These are phyloP conservation scores for Niebla homalea DNA, from an alignment of 495 filamentous ascomycete genomes.

Conservation along the genomic window DNA sequence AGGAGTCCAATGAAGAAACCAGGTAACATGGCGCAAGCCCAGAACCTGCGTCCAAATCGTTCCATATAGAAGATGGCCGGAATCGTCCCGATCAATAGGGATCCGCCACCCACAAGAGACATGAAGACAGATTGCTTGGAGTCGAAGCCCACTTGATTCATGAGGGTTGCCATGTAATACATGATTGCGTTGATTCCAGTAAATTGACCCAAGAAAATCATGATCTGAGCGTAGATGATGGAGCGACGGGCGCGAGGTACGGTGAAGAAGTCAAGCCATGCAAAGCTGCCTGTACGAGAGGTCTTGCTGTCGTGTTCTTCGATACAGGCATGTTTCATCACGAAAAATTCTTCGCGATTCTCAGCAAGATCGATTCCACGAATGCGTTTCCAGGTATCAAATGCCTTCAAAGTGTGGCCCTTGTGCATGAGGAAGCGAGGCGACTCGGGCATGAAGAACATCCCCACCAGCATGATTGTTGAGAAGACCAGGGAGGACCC, in stretches of 20 bases:
- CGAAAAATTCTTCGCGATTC: conserved; percentile 44
- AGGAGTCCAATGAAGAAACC: conserved; percentile 47
- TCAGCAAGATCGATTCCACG: conserved; percentile 37
- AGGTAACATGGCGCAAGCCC: conserved; percentile 47
- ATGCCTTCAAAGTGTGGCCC: conserved; percentile 33
- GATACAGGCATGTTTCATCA: conserved; percentile 43
- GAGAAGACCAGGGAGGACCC: conserved; percentile 50
- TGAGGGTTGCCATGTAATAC: conserved; percentile 49
- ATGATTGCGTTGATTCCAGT: conserved; percentile 50
- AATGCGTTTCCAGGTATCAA: conserved; percentile 48
- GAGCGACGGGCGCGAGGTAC: conserved; percentile 43
- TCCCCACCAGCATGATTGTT: conserved; percentile 43
- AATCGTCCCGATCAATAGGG: conserved; percentile 41
- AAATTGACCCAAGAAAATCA: conserved; percentile 49
- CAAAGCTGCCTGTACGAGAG: conserved; percentile 27
- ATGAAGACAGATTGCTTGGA: conserved; percentile 40
- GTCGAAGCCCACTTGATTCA: conserved; percentile 44
- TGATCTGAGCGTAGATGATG: conserved; percentile 46
- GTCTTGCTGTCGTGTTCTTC: conserved; percentile 31
- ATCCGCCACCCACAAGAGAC: conserved; percentile 49
- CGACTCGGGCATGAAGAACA: conserved; percentile 46
- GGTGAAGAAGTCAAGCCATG: conserved; percentile 52
- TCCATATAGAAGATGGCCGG: conserved; percentile 50
- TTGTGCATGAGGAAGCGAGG: conserved; percentile 48
- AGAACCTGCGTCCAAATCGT: conserved; percentile 45